Base-by-base conservation (phyloP, 129 eudicot species). In the Silybum marianum region DNA sequence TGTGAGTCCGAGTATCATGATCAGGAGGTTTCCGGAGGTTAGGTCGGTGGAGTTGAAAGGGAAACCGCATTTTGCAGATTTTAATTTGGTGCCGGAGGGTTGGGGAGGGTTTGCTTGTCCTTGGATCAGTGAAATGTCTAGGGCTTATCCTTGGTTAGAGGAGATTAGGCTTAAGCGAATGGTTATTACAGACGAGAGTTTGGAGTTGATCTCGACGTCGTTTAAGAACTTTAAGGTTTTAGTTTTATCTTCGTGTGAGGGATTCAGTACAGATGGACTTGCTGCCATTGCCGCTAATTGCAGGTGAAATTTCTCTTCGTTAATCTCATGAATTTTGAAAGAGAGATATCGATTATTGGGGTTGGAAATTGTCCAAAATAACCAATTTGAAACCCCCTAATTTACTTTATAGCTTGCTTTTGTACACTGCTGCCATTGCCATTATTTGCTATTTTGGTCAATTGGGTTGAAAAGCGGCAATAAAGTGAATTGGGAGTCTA, bases 11-110 rank as follows among this genome's bases (percentile, higher is more conserved):
- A 74, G 76, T 46, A 65, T 86, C 74, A 74, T 86, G 92, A 84
- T 77, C 79, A 78, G 86, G 75, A 76, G 97, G 76, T 93, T 93
- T 72, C 91, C 92, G 48, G 91, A 93, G 62, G 74, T 88, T 14
- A 78, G 92, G 71, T 79, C 89, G 63, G 83, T 58, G 66, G 66
- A 58, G 66, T 19, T 58, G 66, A 90, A 93, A 66, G 98, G 96
- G 26, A 91, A 91, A 80, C 96, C 96, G 34, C 95, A 90, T 88
- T 93, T 93, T 58, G 93, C 96, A 7, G 98, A 93, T 54, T 93
- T 88, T 68, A 91, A 88, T 80, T 86, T 93, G 79, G 96, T 93
- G 9, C 98, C 98, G 23, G 93, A 93, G 26, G 96, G 94, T 0
- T 93, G 98, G 98, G 98, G 98, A 19, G 98, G 82, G 22, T 87